Conservation (phyloP, 768 basidiomycete species). For the Holtermanniella nyarrowii region DNA sequence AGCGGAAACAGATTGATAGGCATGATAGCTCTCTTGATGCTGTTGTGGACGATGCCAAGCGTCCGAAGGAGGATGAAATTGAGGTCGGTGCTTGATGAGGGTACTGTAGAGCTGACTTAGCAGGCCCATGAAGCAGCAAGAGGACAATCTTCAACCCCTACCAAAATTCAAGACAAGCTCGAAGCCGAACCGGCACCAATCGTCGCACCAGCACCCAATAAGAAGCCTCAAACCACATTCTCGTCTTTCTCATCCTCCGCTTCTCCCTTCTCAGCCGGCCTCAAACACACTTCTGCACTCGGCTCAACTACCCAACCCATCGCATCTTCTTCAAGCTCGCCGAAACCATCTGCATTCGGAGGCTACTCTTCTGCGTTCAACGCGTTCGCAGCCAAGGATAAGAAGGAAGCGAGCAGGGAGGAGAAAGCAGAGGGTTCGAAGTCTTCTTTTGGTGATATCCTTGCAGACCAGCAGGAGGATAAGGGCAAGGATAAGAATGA, state of each 20-base stretch:
- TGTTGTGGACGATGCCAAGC: constrained; percentile 10
- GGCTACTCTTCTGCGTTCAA: constrained; percentile 23
- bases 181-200: not conserved
- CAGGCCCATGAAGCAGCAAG: not conserved
- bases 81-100: too few species aligned
- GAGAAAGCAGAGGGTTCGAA: constrained; percentile 5
- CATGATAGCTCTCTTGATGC: constrained; percentile 26
- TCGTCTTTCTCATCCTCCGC: constrained; percentile 11
- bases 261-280: constrained; percentile 10
- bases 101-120: not conserved
- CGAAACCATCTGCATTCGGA: constrained; percentile 27
- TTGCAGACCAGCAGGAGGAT: constrained; percentile 14
- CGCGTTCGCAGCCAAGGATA: constrained; percentile 27
- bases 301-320: not conserved
- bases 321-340: constrained; percentile 11
- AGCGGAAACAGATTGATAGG: constrained; percentile 11
- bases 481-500: constrained; percentile 20
- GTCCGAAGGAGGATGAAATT: constrained; percentile 3
- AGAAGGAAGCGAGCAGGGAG: constrained; percentile 2
- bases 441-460: constrained; percentile 31
- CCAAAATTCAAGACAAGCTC: not conserved
- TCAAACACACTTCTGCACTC: not conserved
- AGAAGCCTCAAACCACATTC: constrained; percentile 15
- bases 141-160: not conserved
- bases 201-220: not conserved